A percentile compares a stretch with the other conserved stretches of the same genome.
Evolutionary conservation across 2,329 filamentous ascomycete species (phyloP).

Genomic region (Ophiostoma ulmi): DNA sequence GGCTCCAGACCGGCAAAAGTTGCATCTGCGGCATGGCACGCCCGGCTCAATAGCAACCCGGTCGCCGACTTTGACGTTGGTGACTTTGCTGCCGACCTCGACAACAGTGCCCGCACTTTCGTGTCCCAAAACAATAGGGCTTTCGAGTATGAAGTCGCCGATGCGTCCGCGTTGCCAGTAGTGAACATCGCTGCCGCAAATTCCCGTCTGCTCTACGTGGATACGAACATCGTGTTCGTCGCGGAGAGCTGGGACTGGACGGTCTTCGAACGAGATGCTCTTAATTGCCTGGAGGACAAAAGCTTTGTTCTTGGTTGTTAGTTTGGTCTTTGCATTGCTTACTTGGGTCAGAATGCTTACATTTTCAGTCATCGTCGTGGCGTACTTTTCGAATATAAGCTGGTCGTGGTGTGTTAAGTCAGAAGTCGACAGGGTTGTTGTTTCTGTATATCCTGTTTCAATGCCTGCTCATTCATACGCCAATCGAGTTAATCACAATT

Average conservation of each 20-base stretch:
- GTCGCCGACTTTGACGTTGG: conserved; percentile 55
- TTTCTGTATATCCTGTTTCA: too few species aligned
- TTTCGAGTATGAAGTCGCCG: conserved; percentile 53
- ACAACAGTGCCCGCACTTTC: conserved; percentile 59
- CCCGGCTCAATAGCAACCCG: conserved; percentile 64
- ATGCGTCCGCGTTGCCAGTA: conserved; percentile 36
- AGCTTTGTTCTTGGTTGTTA: background rate
- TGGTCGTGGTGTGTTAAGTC: background rate
- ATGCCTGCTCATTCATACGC: too few species aligned
- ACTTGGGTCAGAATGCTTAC: background rate
- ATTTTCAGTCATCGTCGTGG: background rate
- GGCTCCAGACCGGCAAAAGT: conserved; percentile 36
- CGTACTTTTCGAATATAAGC: background rate
- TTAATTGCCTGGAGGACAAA: background rate
- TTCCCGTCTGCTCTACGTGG: conserved; percentile 48
- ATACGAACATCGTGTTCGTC: conserved; percentile 42
- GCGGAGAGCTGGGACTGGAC: conserved; percentile 38
- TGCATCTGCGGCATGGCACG: conserved; percentile 50
- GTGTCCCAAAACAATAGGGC: conserved; percentile 52
- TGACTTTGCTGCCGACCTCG: conserved; percentile 53
- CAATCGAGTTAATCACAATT: too few species aligned
- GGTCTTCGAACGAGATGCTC: conserved; percentile 23
- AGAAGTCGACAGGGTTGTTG: too few species aligned
- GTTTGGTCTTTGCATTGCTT: background rate
- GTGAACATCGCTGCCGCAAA: conserved; percentile 61